These are phyloP conservation scores for Piper betle DNA, from an alignment of 164 flowering plant species.

Conservation along the genomic window DNA sequence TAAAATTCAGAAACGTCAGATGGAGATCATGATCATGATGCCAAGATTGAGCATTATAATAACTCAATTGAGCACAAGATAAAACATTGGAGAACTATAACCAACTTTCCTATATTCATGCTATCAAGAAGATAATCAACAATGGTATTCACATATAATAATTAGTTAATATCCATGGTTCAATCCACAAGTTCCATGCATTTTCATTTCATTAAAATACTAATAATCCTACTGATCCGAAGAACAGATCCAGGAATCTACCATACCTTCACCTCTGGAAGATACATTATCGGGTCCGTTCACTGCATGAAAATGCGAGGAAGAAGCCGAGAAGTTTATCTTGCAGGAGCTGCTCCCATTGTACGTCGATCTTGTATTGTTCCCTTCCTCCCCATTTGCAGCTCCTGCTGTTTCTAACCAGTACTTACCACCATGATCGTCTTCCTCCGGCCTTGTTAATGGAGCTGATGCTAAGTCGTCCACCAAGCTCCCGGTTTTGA, in stretches of 20 bases:
- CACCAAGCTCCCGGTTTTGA: constrained; percentile 6
- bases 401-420: constrained; percentile 10
- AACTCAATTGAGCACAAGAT: too few species aligned
- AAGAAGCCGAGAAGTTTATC: constrained; percentile 18
- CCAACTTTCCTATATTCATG: too few species aligned
- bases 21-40: too few species aligned
- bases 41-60: too few species aligned
- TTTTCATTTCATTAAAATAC: too few species aligned
- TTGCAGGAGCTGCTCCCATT: constrained; percentile 8
- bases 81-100: too few species aligned
- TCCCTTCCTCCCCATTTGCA: constrained; percentile 11
- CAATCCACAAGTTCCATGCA: too few species aligned
- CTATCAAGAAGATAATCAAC: too few species aligned
- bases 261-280: constrained; percentile 41
- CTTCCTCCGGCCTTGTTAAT: constrained; percentile 6
- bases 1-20: too few species aligned
- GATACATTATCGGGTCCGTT: constrained; percentile 29
- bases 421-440: constrained; percentile 2
- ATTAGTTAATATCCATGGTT: too few species aligned
- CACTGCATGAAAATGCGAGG: constrained; percentile 23
- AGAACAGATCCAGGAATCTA: constrained; percentile 55
- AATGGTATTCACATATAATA: too few species aligned
- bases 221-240: constrained; percentile 15
- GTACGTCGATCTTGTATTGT: constrained; percentile 5
- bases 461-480: neutral